A percentile compares a stretch with the other conserved stretches of the same genome.
Conservation (phyloP, 2,329 filamentous ascomycete species). For the Fusarium temperatum region DNA sequence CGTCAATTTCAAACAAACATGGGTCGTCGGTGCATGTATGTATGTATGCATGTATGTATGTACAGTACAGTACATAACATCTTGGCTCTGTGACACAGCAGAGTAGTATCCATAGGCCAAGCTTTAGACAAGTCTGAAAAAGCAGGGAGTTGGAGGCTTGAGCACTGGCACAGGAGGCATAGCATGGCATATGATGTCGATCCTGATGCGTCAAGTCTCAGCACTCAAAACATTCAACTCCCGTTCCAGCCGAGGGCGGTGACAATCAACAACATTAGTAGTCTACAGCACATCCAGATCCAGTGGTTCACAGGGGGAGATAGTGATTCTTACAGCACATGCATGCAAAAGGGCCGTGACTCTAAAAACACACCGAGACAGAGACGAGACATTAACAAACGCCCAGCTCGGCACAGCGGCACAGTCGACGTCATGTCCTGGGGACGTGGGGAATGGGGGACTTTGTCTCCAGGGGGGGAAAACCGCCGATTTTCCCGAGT, state of each 20-base stretch:
- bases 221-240: not conserved
- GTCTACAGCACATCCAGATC: not conserved
- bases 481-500: constrained; percentile 43
- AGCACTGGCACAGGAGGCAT: not conserved
- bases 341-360: constrained; percentile 13
- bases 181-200: constrained; percentile 13
- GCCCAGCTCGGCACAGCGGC: constrained; percentile 39
- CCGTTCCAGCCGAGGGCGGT: constrained; percentile 25
- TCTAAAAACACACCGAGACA: constrained; percentile 22
- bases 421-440: constrained; percentile 41
- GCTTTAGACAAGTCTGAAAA: constrained; percentile 26
- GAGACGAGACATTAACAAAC: constrained; percentile 17
- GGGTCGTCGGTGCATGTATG: constrained; percentile 3
- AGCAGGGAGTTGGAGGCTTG: constrained; percentile 22
- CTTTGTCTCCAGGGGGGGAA: constrained; percentile 13
- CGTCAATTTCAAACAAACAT: constrained; percentile 12
- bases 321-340: not conserved
- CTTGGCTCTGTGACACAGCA: constrained; percentile 22
- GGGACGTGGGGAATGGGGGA: constrained; percentile 37
- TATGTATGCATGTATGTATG: too few relatives aligned
- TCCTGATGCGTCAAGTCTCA: constrained; percentile 23
- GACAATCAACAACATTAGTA: not conserved
- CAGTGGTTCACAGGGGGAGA: not conserved
- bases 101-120: constrained; percentile 20
- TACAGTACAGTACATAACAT: not conserved